Evolutionary conservation across 305 asterid species (phyloP).

Genomic region (Nicotiana rustica): DNA sequence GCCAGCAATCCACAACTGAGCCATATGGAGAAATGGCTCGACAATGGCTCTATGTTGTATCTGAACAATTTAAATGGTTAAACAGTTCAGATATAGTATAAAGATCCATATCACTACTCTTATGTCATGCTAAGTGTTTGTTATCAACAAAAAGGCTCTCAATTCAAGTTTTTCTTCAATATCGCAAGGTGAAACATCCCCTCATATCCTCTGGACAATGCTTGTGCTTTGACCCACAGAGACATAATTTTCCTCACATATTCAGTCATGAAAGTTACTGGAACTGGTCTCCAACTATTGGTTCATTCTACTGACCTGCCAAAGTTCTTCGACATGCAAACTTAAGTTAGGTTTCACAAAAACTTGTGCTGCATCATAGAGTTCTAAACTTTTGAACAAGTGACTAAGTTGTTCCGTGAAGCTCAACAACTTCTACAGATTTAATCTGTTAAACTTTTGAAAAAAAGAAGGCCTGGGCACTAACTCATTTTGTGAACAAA

Average conservation of each 20-base stretch:
- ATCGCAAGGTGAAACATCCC: conserved; percentile 15
- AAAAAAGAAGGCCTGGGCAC: background rate
- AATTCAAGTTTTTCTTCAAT: conserved; percentile 6
- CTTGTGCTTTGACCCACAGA: conserved; percentile 15
- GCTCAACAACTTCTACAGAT: background rate
- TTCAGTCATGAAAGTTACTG: conserved; percentile 10
- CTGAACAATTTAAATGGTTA: conserved; percentile 3
- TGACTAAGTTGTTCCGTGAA: conserved; percentile 1
- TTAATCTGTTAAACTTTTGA: background rate
- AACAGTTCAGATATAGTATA: background rate
- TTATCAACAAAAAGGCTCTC: background rate
- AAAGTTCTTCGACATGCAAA: conserved; percentile 26
- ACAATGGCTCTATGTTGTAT: conserved; percentile 4
- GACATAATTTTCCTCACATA: conserved; percentile 7
- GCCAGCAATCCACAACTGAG: background rate
- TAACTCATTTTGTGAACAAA: background rate
- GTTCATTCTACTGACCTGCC: conserved; percentile 22
- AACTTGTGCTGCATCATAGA: conserved; percentile 11
- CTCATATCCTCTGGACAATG: conserved; percentile 16
- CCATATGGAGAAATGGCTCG: conserved; percentile 12
- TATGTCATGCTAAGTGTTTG: conserved; percentile 12
- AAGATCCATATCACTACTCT: conserved; percentile 19
- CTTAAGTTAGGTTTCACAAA: background rate
- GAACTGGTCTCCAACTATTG: conserved; percentile 15
- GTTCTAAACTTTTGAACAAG: conserved; percentile 8